Base-by-base conservation (phyloP, 2,329 filamentous ascomycete species). In the Madurella fahalii region DNA sequence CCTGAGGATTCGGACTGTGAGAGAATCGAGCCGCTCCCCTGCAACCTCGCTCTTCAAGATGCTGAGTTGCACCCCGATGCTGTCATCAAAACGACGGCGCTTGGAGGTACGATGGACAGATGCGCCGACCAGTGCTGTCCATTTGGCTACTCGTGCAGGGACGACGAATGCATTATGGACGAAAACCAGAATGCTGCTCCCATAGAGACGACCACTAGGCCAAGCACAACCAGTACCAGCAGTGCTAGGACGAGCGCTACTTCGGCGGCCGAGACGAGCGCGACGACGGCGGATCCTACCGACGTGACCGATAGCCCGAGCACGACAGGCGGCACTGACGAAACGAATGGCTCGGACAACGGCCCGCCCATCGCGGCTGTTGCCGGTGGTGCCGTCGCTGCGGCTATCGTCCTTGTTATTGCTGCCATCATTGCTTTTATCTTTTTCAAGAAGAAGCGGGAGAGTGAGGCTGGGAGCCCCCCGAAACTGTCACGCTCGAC, bases 51-150 rank as follows among this genome's bases (percentile, higher is more conserved):
- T 7, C 74, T 79, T 43, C 84, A 90, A 65, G 80, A 90, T 62
- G 76, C 82, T 2, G 75, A 71, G 9, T 61, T 71, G 16, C 72
- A 83, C 58, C 83, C 84, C 11, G 70, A 74, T 25, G 83, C 83
- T 32, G 74, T 79, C 30, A 73, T 90, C 63, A 88, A 90, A 70
- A 87, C 87, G 0, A 82, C 81, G 9, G 77, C 82, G 9, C 79
- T 87, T 31, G 74, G 75, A 16, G 75, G 78, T 9, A 71, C 74
- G 11, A 73, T 91, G 13, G 69, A 72, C 2, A 75, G 70, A 17
- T 91, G 88, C 62, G 84, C 79, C 13, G 67, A 63, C 16, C 51
- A 62, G n/a, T 92, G 87, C 70, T 92, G 88, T 66, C 87, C 88
- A 0, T 85, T 85, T 68, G 88, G 88, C 2, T 91, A 86, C 70